Conservation (phyloP, 176 grass and related monocot genomes). For the Aechmea fasciata region DNA sequence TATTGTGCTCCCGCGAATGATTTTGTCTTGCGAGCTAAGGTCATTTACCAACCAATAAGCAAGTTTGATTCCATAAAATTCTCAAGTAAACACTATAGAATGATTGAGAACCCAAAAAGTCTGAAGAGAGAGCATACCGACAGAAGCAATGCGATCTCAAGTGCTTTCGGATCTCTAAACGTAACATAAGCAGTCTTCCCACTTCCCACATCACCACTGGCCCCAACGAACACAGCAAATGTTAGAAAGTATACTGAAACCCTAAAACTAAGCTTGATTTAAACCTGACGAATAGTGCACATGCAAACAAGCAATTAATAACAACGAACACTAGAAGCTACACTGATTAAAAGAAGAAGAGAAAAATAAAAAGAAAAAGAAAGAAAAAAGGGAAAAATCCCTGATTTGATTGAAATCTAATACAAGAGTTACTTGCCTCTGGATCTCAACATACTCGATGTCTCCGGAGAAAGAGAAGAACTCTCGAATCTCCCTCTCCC, state of each 20-base stretch:
- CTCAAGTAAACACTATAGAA: no score
- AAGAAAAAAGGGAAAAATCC: background rate
- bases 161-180: slow-evolving; percentile 83
- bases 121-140: slow-evolving; percentile 37
- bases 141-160: slow-evolving; percentile 80
- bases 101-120: no score
- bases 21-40: no score
- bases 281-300: no score
- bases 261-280: no score
- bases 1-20: no score
- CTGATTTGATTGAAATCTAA: background rate
- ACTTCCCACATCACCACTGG: slow-evolving; percentile 40
- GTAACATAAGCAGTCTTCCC: slow-evolving; percentile 74
- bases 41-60: no score
- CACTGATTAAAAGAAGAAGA: background rate
- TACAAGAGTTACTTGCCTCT: slow-evolving; percentile 23
- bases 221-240: slow-evolving; percentile 1
- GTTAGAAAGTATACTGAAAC: background rate
- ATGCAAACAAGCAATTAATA: no score
- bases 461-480: slow-evolving; percentile 99
- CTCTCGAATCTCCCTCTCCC: slow-evolving; percentile 90
- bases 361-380: background rate
- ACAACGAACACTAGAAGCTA: no score
- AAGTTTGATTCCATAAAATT: no score
- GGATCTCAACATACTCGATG: slow-evolving; percentile 82